phyloP scores from a whole-genome alignment of 2,329 filamentous ascomycete species.

The Fonsecaea nubica region DNA sequence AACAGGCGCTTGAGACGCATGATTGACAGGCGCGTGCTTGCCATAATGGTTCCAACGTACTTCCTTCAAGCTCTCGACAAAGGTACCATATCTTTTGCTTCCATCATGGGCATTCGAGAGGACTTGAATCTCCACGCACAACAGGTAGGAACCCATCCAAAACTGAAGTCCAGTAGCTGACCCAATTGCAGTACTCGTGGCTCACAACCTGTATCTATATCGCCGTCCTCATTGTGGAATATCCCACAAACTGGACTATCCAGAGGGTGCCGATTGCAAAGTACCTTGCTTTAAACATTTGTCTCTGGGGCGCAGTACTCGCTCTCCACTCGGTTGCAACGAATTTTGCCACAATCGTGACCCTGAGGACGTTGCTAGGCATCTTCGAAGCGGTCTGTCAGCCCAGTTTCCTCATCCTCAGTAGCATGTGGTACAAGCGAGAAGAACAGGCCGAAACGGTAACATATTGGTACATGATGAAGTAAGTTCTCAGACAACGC shows the following conservation, averaged over 20 bases:
- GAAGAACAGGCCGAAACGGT: slow-evolving; percentile 71
- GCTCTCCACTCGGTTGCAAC: slow-evolving; percentile 67
- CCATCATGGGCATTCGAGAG: slow-evolving; percentile 49
- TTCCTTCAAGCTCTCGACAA: slow-evolving; percentile 66
- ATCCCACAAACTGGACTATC: slow-evolving; percentile 71
- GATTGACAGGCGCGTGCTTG: slow-evolving; percentile 72
- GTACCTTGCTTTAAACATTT: slow-evolving; percentile 68
- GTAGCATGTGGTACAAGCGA: slow-evolving; percentile 73
- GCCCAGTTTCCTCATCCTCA: slow-evolving; percentile 71
- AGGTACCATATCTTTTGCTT: slow-evolving; percentile 51
- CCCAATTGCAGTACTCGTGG: slow-evolving; percentile 67
- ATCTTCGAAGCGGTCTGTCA: slow-evolving; percentile 75
- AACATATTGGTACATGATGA: slow-evolving; percentile 81
- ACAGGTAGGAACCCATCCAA: slow-evolving; percentile 38
- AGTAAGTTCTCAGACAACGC: slow-evolving; percentile 43
- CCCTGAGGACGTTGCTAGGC: slow-evolving; percentile 70
- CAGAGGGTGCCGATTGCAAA: slow-evolving; percentile 71
- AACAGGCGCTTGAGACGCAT: slow-evolving; percentile 66
- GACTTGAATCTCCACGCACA: slow-evolving; percentile 58
- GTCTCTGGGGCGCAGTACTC: slow-evolving; percentile 68
- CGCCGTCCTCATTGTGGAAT: slow-evolving; percentile 71
- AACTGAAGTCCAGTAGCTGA: slow-evolving; percentile 23
- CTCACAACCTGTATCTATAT: slow-evolving; percentile 77
- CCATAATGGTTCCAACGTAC: slow-evolving; percentile 75
- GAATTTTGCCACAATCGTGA: slow-evolving; percentile 66